Base-by-base conservation (phyloP, 495 filamentous ascomycete species). In the Podospora sp. region DNA sequence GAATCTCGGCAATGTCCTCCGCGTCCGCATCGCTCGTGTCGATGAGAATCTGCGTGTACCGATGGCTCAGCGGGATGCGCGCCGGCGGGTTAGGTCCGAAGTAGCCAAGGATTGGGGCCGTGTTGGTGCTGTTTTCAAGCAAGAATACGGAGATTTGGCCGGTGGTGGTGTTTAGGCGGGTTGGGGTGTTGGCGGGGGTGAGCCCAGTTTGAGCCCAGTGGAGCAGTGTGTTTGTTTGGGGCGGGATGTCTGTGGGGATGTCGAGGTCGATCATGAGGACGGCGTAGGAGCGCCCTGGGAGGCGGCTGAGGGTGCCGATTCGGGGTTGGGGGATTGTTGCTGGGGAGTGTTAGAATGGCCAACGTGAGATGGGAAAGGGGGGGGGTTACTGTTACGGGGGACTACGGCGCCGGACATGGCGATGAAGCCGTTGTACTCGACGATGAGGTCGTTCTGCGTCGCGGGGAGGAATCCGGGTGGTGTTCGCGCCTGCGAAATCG, bases 181-280 rank as follows among this genome's bases (percentile, higher is more conserved):
- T 73, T 8, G 77, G 63, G 16, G 64, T 63, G 21, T 74, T 65
- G 26, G 76, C 71, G 29, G 80, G 76, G 14, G 70, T 76, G 24
- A 82, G 73, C 22, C 74, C 77, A 6, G 73, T 79, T 67, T 82
- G 81, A 66, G 81, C 57, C 80, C 81, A 83, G 72, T 80, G 75
- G 33, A 81, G 73, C 20, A 80, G 63, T 16, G 79, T 81, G 59
- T 66, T 71, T 9, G 80, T 81, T 24, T 66, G 20, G 0, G 75
- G 75, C 0, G 80, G 75, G 29, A 20, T 77, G 68, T 77, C 52
- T 16, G 79, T 78, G 2, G 80, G 80, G 52, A 82, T 80, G 69
- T 83, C 80, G 14, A 81, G 72, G 65, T 81, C 77, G 61, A 82
- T 73, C 80, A 81, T 81, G 62, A 82, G 25, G 21, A 80, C 62